Base-by-base conservation (phyloP, 75 land plant genomes). In the Ceratopteris richardii region DNA sequence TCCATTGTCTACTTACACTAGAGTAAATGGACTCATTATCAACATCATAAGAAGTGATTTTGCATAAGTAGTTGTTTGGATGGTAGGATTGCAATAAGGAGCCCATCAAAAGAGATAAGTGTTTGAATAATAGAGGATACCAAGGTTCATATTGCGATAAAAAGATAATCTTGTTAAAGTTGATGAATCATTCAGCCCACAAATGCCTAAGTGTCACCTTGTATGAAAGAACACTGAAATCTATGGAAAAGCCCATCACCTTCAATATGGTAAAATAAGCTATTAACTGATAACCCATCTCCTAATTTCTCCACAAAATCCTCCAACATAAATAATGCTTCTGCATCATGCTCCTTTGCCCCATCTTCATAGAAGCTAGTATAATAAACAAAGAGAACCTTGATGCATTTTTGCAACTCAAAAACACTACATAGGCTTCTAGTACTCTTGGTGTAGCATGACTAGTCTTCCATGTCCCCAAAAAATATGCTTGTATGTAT, bases 301-400 rank as follows among this genome's bases (percentile, higher is more conserved):
- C 22, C 12, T 17, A 46, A 46, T 46, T 17, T 46, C 3, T n/a
- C 22, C 50, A 46, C 50, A 46, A 46, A 21, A 2, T 46, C 50
- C 5, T 46, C 50, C 2, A 46, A 14, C 50, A 46, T 46, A 14
- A 18, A 46, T 6, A 46, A 2, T n/a, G 22, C 17, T 14, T 46
- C 50, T n/a, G 50, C 50, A 46, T 46, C 50, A 18, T 46, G 50
- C 14, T 46, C 22, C 3, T 21, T n/a, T 46, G 14, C 50, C 50
- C 50, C 50, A 46, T 46, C 22, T 5, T 5, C 50, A 4, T 5
- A 46, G 22, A 46, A 21, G 2, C 18, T 46, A 17, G 12, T 18
- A 17, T 17, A 46, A 46, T 46, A 5, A 5, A 46, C 5, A 14
- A 46, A 46, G 22, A 46, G 18, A n/a, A 46, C 50, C 14, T 46